Conservation (phyloP, 352 stramenopile species). For the Phytophthora hybrid region DNA sequence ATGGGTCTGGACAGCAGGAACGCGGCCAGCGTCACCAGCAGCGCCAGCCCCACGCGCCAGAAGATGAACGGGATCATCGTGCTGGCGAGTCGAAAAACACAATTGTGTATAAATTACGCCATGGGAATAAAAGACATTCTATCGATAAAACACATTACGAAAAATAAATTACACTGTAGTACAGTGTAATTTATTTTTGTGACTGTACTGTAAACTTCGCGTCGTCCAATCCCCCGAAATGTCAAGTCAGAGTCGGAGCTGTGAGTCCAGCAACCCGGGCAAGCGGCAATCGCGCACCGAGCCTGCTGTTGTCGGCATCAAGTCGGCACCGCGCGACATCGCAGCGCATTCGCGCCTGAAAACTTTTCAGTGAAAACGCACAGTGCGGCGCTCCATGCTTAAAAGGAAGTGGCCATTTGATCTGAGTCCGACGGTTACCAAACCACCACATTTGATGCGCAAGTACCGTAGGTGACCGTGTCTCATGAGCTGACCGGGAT, state of each 20-base stretch:
- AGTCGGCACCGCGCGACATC: neutral
- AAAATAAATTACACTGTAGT: neutral
- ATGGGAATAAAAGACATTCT: neutral
- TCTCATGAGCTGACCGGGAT: neutral
- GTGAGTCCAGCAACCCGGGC: neutral
- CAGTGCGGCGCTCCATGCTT: neutral
- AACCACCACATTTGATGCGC: neutral
- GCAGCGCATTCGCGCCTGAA: neutral
- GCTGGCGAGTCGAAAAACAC: neutral
- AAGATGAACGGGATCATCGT: slow-evolving; percentile 43
- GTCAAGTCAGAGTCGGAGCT: slow-evolving; percentile 26
- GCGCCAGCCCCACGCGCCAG: slow-evolving; percentile 66
- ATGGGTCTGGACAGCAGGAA: slow-evolving; percentile 65
- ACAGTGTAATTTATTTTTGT: no score
- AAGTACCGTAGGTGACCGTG: no score
- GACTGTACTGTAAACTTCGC: no score
- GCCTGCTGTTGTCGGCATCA: neutral
- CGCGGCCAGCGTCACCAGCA: slow-evolving; percentile 47
- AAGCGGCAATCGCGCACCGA: neutral
- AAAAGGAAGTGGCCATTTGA: neutral
- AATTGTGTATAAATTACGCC: neutral
- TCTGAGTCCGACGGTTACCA: neutral
- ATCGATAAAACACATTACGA: neutral
- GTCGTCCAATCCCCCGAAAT: neutral
- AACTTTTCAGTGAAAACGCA: neutral